phyloP scores from a whole-genome alignment of 2,329 filamentous ascomycete species.

The Pezicula neosporulosa region DNA sequence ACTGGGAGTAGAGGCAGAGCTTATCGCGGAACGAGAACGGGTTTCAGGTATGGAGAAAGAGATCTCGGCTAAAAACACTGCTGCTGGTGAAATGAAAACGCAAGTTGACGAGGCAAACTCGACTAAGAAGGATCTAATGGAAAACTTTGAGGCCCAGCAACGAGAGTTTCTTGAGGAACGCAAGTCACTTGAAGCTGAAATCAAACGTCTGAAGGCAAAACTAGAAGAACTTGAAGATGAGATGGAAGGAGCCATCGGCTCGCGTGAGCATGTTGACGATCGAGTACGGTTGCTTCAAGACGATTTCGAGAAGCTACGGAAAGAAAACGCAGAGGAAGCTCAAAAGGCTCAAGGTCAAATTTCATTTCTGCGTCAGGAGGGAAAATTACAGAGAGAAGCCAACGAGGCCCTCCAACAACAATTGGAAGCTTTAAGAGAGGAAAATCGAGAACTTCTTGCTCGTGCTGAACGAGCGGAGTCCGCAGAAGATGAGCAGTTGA shows the following conservation, averaged over 20 bases:
- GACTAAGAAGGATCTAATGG: constrained; percentile 89
- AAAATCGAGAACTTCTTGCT: constrained; percentile 47
- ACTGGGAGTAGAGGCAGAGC: constrained; percentile 71
- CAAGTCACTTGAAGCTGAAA: constrained; percentile 76
- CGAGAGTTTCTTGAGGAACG: constrained; percentile 84
- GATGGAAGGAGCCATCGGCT: constrained; percentile 79
- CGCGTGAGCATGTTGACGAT: constrained; percentile 74
- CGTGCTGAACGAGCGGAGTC: constrained; percentile 49
- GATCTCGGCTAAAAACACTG: constrained; percentile 51
- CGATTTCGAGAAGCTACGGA: constrained; percentile 63
- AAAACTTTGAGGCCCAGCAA: constrained; percentile 91
- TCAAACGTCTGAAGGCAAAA: constrained; percentile 69
- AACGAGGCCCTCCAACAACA: constrained; percentile 56
- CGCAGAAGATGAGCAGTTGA: constrained; percentile 46
- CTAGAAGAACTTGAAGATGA: constrained; percentile 91
- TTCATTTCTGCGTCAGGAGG: constrained; percentile 59
- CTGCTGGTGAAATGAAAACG: constrained; percentile 58
- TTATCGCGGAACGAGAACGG: constrained; percentile 69
- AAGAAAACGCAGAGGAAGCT: constrained; percentile 53
- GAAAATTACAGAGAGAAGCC: constrained; percentile 55
- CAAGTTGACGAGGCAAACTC: constrained; percentile 83
- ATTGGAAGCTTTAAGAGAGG: constrained; percentile 51
- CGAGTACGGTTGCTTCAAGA: constrained; percentile 64
- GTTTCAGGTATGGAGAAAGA: constrained; percentile 68
- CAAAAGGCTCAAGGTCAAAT: constrained; percentile 60